Evolutionary conservation across 805 yeast species (phyloP).

Genomic region (Millerago galiae): DNA sequence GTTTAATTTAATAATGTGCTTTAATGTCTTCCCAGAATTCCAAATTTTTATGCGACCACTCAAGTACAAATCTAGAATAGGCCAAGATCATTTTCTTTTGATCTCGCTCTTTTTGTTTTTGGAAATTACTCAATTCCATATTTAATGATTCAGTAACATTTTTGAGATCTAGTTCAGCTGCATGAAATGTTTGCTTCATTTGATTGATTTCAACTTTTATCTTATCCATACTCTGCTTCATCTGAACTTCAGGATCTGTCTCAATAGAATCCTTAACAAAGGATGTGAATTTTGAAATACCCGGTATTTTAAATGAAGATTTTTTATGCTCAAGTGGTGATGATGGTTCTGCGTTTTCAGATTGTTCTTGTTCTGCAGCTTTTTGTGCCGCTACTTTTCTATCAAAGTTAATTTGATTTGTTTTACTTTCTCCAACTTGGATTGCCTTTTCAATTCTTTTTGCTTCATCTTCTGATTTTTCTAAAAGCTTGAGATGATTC

Average conservation of each 20-base stretch:
- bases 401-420: slow-evolving; percentile 25
- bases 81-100: slow-evolving; percentile 45
- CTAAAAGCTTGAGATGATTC: slow-evolving; percentile 29
- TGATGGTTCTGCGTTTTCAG: not conserved
- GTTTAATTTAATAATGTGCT: slow-evolving; percentile 3
- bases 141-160: slow-evolving; percentile 39
- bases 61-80: slow-evolving; percentile 49
- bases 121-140: slow-evolving; percentile 38
- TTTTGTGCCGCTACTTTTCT: slow-evolving; percentile 19
- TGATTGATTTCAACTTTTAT: slow-evolving; percentile 39
- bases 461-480: slow-evolving; percentile 38
- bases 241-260: slow-evolving; percentile 57
- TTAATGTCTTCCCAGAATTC: slow-evolving; percentile 65
- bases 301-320: slow-evolving; percentile 46
- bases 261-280: slow-evolving; percentile 58
- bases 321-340: slow-evolving; percentile 22
- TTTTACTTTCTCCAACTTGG: slow-evolving; percentile 17
- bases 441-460: slow-evolving; percentile 32
- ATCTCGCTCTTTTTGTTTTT: slow-evolving; percentile 42
- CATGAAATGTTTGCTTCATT: slow-evolving; percentile 43
- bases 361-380: slow-evolving; percentile 6
- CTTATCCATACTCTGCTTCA: slow-evolving; percentile 44
- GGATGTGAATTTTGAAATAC: slow-evolving; percentile 42
- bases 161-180: slow-evolving; percentile 47
- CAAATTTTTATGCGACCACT: slow-evolving; percentile 62